phyloP scores from a whole-genome alignment of 179 eudicot species.

The Spergularia azorica region DNA sequence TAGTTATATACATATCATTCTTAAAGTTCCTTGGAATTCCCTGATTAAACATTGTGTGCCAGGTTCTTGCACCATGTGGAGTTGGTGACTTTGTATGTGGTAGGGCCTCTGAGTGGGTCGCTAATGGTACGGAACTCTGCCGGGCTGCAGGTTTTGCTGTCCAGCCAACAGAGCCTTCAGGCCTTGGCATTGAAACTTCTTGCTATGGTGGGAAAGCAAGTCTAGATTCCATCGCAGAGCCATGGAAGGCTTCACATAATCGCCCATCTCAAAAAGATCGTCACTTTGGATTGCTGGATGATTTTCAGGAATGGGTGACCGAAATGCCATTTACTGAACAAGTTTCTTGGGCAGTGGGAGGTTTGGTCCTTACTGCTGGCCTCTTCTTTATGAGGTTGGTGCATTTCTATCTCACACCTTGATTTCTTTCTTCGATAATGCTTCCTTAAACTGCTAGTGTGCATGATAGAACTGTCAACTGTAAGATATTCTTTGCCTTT shows the following conservation, averaged over 20 bases:
- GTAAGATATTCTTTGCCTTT: not conserved
- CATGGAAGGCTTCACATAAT: slow-evolving; percentile 64
- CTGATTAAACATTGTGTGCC: slow-evolving; percentile 40
- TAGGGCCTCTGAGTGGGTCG: slow-evolving; percentile 86
- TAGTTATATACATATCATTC: not conserved
- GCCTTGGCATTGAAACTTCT: slow-evolving; percentile 41
- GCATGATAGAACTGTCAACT: not conserved
- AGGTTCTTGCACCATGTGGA: slow-evolving; percentile 95
- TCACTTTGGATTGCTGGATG: slow-evolving; percentile 42
- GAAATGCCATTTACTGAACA: slow-evolving; percentile 69
- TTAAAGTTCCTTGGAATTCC: slow-evolving; percentile 9
- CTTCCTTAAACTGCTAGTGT: not conserved
- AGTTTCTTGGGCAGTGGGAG: slow-evolving; percentile 96
- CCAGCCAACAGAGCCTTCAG: slow-evolving; percentile 35
- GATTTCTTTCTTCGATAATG: not conserved
- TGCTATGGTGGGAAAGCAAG: slow-evolving; percentile 95
- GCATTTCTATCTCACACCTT: slow-evolving; percentile 12
- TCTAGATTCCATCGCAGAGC: slow-evolving; percentile 71
- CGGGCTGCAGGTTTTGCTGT: slow-evolving; percentile 81
- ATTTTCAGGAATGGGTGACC: slow-evolving; percentile 68
- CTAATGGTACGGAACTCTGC: slow-evolving; percentile 98
- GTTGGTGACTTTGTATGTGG: slow-evolving; percentile 92
- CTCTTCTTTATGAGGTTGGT: slow-evolving; percentile 73
- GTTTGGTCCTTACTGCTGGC: slow-evolving; percentile 96
- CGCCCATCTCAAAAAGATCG: slow-evolving; percentile 35